Evolutionary conservation across 306 rosid species (phyloP).

Genomic region (Prunus davidiana): DNA sequence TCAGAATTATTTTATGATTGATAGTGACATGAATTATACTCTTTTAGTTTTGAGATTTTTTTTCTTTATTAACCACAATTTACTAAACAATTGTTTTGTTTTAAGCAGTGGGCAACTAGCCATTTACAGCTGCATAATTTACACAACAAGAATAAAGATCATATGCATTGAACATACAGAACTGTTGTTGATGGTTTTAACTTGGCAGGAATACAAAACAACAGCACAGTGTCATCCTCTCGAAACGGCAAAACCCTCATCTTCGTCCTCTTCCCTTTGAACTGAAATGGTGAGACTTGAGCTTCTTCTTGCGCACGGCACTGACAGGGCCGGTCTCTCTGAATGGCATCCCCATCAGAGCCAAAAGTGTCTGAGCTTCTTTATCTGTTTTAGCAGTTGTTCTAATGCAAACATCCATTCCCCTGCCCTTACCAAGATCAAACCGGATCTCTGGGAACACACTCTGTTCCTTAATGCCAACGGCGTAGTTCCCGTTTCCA

Average conservation of each 20-base stretch:
- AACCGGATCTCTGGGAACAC: conserved; percentile 82
- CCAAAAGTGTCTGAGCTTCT: conserved; percentile 69
- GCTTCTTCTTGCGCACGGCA: conserved; percentile 66
- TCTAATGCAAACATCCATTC: conserved; percentile 87
- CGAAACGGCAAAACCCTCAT: conserved; percentile 27
- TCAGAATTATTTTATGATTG: background rate
- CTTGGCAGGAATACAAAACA: conserved; percentile 20
- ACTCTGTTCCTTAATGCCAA: conserved; percentile 75
- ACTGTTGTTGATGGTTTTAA: conserved; percentile 11
- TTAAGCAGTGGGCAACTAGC: background rate
- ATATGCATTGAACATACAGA: conserved; percentile 2
- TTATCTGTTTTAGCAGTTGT: conserved; percentile 80
- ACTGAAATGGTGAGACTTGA: conserved; percentile 87
- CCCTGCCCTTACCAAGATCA: conserved; percentile 77
- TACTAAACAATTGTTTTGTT: background rate
- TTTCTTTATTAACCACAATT: background rate
- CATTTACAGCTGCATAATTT: background rate
- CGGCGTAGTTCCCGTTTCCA: conserved; percentile 71
- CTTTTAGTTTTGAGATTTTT: no score
- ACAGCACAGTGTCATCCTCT: conserved; percentile 21
- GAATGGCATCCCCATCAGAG: conserved; percentile 97
- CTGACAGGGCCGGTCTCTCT: conserved; percentile 54
- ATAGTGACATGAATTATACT: background rate
- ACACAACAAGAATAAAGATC: background rate
- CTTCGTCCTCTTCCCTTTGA: conserved; percentile 59